These are phyloP conservation scores for Fusarium fujikuroi DNA, from an alignment of 2,329 filamentous ascomycete genomes.

Conservation along the genomic window DNA sequence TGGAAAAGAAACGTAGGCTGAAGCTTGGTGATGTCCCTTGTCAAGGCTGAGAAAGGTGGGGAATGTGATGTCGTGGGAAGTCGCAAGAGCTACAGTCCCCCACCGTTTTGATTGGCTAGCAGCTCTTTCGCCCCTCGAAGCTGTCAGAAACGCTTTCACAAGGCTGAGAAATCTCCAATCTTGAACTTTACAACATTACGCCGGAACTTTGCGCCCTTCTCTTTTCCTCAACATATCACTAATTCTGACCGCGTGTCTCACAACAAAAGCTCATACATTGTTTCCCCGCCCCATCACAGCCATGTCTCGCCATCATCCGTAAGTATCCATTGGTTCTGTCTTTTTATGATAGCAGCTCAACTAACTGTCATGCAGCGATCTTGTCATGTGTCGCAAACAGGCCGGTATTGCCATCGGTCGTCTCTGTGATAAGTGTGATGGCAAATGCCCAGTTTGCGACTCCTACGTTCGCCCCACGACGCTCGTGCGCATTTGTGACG, in stretches of 20 bases:
- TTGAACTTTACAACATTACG: slow-evolving; percentile 31
- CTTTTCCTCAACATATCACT: slow-evolving; percentile 12
- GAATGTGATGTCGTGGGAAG: slow-evolving; percentile 27
- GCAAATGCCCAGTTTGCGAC: slow-evolving; percentile 99
- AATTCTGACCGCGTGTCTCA: not conserved
- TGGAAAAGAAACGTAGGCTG: not conserved
- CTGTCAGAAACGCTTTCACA: slow-evolving; percentile 48
- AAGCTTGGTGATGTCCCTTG: slow-evolving; percentile 22
- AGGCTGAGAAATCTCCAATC: slow-evolving; percentile 58
- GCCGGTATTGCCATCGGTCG: slow-evolving; percentile 97
- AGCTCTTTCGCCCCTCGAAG: slow-evolving; percentile 31
- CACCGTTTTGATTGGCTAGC: slow-evolving; percentile 39
- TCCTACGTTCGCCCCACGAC: slow-evolving; percentile 98
- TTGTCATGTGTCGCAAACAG: slow-evolving; percentile 99
- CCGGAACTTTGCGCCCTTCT: slow-evolving; percentile 4
- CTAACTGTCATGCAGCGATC: slow-evolving; percentile 70
- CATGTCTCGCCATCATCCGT: slow-evolving; percentile 97
- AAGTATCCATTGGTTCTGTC: slow-evolving; percentile 51
- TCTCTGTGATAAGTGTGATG: slow-evolving; percentile 99
- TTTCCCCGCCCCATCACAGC: slow-evolving; percentile 40
- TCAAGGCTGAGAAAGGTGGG: slow-evolving; percentile 47
- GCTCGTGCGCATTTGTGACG: slow-evolving; percentile 97
- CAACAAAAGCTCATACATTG: not conserved
- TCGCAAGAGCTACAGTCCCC: slow-evolving; percentile 29
- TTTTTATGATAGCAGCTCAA: not conserved